Percentiles rank a stretch among this genome's conserved stretches.
These are phyloP conservation scores for Candida takata DNA, from an alignment of 805 yeast species.

Conservation along the genomic window DNA sequence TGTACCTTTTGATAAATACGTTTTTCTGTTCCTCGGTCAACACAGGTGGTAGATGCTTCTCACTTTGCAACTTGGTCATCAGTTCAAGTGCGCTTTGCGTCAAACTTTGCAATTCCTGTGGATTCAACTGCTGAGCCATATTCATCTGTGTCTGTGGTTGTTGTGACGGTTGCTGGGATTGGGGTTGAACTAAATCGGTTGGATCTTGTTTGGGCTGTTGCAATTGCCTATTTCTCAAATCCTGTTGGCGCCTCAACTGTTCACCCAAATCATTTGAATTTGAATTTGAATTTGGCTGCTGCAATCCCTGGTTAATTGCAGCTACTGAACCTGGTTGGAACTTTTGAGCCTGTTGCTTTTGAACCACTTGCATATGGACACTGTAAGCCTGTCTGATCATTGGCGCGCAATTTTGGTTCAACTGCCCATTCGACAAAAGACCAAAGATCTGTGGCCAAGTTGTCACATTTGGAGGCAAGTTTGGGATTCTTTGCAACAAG, in stretches of 20 bases:
- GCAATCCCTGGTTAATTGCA: slow-evolving; percentile 6
- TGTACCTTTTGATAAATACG: slow-evolving; percentile 18
- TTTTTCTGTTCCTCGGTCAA: slow-evolving; percentile 21
- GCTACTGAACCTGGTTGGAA: slow-evolving; percentile 9
- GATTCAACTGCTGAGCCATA: slow-evolving; percentile 13
- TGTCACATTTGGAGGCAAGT: slow-evolving; percentile 66
- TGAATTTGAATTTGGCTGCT: background rate
- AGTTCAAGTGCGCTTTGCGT: slow-evolving; percentile 21
- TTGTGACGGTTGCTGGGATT: slow-evolving; percentile 9
- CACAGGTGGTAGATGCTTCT: slow-evolving; percentile 17
- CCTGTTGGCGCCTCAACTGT: slow-evolving; percentile 28
- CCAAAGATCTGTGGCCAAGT: slow-evolving; percentile 80
- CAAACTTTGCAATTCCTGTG: slow-evolving; percentile 15
- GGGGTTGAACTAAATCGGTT: slow-evolving; percentile 2
- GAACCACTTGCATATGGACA: slow-evolving; percentile 53
- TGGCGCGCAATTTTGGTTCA: slow-evolving; percentile 52
- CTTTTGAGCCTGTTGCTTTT: slow-evolving; percentile 36
- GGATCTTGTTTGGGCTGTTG: slow-evolving; percentile 25
- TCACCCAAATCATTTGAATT: slow-evolving; percentile 10
- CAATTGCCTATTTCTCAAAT: slow-evolving; percentile 3
- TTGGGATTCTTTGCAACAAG: slow-evolving; percentile 60
- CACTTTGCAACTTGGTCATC: slow-evolving; percentile 19
- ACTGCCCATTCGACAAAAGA: slow-evolving; percentile 47
- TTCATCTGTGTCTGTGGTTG: slow-evolving; percentile 6
- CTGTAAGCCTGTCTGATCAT: slow-evolving; percentile 61